These are phyloP conservation scores for Diaporthe caulivora DNA, from an alignment of 2,329 filamentous ascomycete species.

Conservation along the genomic window DNA sequence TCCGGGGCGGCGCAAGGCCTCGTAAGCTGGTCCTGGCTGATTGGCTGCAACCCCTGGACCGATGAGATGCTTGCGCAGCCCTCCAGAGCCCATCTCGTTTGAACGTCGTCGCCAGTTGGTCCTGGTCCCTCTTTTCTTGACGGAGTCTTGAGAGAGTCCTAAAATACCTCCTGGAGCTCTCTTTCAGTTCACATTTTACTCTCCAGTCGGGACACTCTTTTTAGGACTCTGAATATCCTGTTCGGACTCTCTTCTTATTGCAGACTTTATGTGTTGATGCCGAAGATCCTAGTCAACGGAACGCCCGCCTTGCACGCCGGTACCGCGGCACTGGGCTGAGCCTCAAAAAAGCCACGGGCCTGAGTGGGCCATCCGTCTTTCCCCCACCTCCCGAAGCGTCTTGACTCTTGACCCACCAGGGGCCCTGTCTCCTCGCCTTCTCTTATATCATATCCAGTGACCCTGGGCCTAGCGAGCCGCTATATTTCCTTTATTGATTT, in stretches of 20 bases:
- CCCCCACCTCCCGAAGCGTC: conserved; percentile 31
- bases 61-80: conserved; percentile 38
- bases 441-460: conserved; percentile 42
- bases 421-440: conserved; percentile 28
- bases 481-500: conserved; percentile 34
- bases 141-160: background rate
- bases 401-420: conserved; percentile 14
- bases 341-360: conserved; percentile 21
- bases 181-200: background rate
- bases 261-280: conserved; percentile 14
- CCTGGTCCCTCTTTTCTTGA: background rate
- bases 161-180: background rate
- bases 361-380: conserved; percentile 12
- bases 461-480: conserved; percentile 41
- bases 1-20: conserved; percentile 44
- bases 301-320: conserved; percentile 1
- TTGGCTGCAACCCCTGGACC: conserved; percentile 42
- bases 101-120: background rate
- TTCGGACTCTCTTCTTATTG: background rate
- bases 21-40: conserved; percentile 47
- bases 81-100: conserved; percentile 26
- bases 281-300: conserved; percentile 4
- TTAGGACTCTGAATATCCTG: background rate
- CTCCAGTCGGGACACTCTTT: too few relatives aligned
- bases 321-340: conserved; percentile 22